phyloP scores from a whole-genome alignment of 179 eudicot species.

The Beta corolliflora region DNA sequence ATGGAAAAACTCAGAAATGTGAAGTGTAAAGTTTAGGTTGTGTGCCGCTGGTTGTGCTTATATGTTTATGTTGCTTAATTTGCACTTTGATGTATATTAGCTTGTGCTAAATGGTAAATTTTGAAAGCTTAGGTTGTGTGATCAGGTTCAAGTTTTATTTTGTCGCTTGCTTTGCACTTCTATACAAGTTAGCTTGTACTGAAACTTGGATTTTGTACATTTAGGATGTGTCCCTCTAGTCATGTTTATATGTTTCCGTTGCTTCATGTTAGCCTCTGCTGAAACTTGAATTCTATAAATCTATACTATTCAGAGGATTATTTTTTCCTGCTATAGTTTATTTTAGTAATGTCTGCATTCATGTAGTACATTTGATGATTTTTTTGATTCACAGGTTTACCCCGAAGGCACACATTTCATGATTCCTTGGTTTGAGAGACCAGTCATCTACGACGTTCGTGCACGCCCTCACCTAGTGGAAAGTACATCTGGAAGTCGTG shows the following conservation, averaged over 20 bases:
- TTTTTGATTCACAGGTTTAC: slow-evolving; percentile 44
- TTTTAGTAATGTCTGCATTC: neutral
- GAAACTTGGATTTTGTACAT: too few relatives aligned
- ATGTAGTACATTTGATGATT: neutral
- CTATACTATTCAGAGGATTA: neutral
- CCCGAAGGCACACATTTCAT: slow-evolving; percentile 89
- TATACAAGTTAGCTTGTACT: too few relatives aligned
- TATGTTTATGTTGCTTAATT: too few relatives aligned
- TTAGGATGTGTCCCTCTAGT: too few relatives aligned
- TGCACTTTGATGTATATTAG: too few relatives aligned
- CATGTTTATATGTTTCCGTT: too few relatives aligned
- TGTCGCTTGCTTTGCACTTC: too few relatives aligned
- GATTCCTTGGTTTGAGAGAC: slow-evolving; percentile 77
- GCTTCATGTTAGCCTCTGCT: neutral
- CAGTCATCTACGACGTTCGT: slow-evolving; percentile 68
- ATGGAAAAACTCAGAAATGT: neutral
- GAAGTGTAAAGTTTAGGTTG: neutral
- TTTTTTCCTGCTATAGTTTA: too few relatives aligned
- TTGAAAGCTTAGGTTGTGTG: too few relatives aligned
- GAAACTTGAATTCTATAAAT: neutral
- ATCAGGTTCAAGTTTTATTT: too few relatives aligned
- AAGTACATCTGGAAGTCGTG: slow-evolving; percentile 75
- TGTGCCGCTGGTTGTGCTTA: too few relatives aligned
- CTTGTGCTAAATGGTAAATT: too few relatives aligned
- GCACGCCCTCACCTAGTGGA: slow-evolving; percentile 65